Evolutionary conservation across 352 stramenopile species (phyloP).

Genomic region (Pythium sp.): DNA sequence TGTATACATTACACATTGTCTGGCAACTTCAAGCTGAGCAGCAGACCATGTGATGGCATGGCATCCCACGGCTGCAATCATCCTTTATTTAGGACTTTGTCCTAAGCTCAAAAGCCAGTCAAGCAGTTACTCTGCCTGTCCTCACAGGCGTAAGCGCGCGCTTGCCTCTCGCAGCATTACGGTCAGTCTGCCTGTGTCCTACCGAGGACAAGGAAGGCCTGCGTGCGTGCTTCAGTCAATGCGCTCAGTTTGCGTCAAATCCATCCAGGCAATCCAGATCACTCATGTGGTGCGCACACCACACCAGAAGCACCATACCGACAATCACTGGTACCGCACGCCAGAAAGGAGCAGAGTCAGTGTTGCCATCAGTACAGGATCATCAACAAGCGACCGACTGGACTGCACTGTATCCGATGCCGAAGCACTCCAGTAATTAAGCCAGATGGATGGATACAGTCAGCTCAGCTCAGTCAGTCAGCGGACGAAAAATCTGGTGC

Average conservation of each 20-base stretch:
- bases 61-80: not conserved
- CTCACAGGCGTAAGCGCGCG: not conserved
- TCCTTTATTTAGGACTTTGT: not conserved
- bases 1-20: too few species aligned
- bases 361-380: not conserved
- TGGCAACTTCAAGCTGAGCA: not conserved
- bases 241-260: not conserved
- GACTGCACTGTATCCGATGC: not conserved
- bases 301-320: not conserved
- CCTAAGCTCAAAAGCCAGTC: not conserved
- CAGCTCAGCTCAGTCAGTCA: not conserved
- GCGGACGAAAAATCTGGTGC: not conserved
- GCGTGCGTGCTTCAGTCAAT: not conserved
- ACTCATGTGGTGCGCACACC: not conserved
- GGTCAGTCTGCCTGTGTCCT: not conserved
- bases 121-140: not conserved
- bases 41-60: not conserved
- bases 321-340: not conserved
- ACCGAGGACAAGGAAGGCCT: not conserved
- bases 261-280: not conserved
- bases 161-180: not conserved
- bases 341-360: not conserved
- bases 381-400: not conserved
- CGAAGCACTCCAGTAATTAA: not conserved
- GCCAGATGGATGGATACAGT: not conserved